Base-by-base conservation (phyloP, 306 rosid species). In the Vigna radiata region DNA sequence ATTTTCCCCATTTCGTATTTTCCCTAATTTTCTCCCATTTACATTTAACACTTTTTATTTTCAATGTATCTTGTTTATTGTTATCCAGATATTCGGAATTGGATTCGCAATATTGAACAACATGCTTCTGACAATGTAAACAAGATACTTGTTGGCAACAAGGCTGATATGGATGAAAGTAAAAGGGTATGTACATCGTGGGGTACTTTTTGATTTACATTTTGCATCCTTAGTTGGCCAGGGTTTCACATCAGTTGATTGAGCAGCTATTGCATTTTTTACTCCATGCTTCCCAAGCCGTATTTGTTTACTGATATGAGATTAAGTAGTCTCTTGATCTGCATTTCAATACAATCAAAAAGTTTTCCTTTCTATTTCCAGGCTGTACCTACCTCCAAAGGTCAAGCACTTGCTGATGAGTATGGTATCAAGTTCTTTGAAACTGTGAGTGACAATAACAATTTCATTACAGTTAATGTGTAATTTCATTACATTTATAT, bases 381-480 rank as follows among this genome's bases (percentile, higher is more conserved):
- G 96, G 96, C 91, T 72, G 93, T 90, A 69, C 97, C 97, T 37
- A 87, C 97, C 43, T 79, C 97, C 50, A 90, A 81, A 82, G 97
- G 97, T 55, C 97, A 91, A 85, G 97, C 97, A 29, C 97, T 91
- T 85, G 97, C 97, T 64, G 97, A 91, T 79, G 97, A 91, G 87
- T 91, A 87, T 83, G 93, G 95, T 31, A 91, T 91, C 87, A 87
- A 91, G 86, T 91, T 91, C 84, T 90, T 90, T 66, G 95, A 91
- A 83, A 91, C 95, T 46, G 97, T 91, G 86, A 91, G 97, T 88
- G 39, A 41, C 70, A 74, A 68, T 69, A 52, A 50, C 17, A 55
- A 46, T 77, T 76, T 21, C 55, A n/a, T 18, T 63, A 44, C 49
- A 64, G 56, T 31, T 36, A 65, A 21, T 52, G 27, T 36, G 73